Conservation (phyloP, 495 filamentous ascomycete species). For the Penicillium flavigenum region DNA sequence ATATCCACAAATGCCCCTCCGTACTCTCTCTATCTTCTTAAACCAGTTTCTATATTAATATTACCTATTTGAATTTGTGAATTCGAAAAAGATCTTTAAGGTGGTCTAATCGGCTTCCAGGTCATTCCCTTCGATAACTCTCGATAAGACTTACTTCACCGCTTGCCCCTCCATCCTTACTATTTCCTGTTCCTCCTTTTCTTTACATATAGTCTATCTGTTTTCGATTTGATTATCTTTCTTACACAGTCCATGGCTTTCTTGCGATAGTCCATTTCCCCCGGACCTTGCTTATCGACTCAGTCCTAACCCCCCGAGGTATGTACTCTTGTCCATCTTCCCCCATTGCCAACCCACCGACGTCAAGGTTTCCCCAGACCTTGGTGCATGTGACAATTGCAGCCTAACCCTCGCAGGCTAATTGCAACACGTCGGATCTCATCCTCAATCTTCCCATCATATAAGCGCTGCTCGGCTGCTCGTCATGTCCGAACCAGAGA, state of each 20-base stretch:
- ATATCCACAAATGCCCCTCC: neutral
- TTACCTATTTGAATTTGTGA: neutral
- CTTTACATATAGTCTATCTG: neutral
- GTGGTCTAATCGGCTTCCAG: slow-evolving; percentile 4
- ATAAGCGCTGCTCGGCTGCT: slow-evolving; percentile 2
- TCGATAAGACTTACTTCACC: slow-evolving; percentile 31
- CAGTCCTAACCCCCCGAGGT: slow-evolving; percentile 26
- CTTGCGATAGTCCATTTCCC: slow-evolving; percentile 4
- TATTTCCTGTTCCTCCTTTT: slow-evolving; percentile 2
- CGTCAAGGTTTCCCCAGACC: slow-evolving; percentile 9
- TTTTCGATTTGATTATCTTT: neutral
- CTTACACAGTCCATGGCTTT: slow-evolving; percentile 26
- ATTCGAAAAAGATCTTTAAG: too few species aligned
- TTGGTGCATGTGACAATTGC: slow-evolving; percentile 22
- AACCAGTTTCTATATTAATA: neutral
- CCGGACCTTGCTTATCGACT: slow-evolving; percentile 17
- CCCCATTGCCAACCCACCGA: slow-evolving; percentile 9
- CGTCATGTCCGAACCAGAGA: slow-evolving; percentile 38
- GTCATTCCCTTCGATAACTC: slow-evolving; percentile 13
- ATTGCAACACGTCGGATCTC: slow-evolving; percentile 12
- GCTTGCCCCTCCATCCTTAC: slow-evolving; percentile 28
- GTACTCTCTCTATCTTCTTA: neutral
- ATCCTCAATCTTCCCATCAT: slow-evolving; percentile 6
- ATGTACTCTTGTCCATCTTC: slow-evolving; percentile 7
- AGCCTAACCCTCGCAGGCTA: slow-evolving; percentile 17